A percentile compares a stretch with the other conserved stretches of the same genome.
phyloP scores from a whole-genome alignment of 257 asterid genomes.

The Jacaranda mimosifolia region DNA sequence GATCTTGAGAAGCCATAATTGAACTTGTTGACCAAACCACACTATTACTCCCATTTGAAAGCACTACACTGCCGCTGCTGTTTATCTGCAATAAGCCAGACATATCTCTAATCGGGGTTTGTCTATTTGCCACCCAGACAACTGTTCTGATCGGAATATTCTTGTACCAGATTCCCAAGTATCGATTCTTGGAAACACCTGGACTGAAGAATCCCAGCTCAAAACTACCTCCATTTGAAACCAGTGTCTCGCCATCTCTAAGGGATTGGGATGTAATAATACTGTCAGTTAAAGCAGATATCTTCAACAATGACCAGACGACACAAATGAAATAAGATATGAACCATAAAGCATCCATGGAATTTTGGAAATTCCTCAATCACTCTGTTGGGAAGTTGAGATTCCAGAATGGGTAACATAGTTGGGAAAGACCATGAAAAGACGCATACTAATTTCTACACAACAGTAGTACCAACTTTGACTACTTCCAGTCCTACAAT shows the following conservation, averaged over 20 bases:
- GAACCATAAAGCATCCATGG: constrained; percentile 26
- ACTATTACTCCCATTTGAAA: constrained; percentile 14
- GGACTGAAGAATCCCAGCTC: constrained; percentile 45
- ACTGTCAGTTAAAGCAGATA: constrained; percentile 6
- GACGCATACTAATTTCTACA: not conserved
- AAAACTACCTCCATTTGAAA: constrained; percentile 38
- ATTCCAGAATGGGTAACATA: too few relatives aligned
- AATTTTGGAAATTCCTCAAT: not conserved
- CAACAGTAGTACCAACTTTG: not conserved
- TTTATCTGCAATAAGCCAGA: constrained; percentile 33
- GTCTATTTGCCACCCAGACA: constrained; percentile 48
- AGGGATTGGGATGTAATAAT: constrained; percentile 29
- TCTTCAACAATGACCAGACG: constrained; percentile 13
- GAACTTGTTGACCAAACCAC: constrained; percentile 34
- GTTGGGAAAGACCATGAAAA: not conserved
- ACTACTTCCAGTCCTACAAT: not conserved
- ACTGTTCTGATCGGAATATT: constrained; percentile 37
- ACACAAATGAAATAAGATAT: constrained; percentile 13
- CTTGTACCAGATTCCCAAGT: constrained; percentile 46
- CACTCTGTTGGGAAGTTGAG: too few relatives aligned
- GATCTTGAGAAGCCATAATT: not conserved
- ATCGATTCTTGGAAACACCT: constrained; percentile 28
- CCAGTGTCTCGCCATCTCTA: constrained; percentile 30
- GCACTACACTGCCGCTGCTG: constrained; percentile 18
- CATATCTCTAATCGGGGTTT: constrained; percentile 31